Conservation (phyloP, 805 yeast genomes). For the Candida coquimbonensis region DNA sequence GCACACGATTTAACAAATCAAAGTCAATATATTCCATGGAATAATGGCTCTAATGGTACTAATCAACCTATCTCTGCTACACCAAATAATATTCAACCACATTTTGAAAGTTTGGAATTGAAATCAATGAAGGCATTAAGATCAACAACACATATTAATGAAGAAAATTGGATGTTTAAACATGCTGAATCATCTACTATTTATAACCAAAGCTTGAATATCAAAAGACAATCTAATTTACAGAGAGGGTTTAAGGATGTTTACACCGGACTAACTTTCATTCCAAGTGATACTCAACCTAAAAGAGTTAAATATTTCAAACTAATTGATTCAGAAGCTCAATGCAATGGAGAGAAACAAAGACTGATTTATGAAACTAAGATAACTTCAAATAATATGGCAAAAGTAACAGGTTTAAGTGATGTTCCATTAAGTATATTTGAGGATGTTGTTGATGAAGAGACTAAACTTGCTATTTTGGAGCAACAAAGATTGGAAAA, state of each 20-base stretch:
- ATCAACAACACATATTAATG: slow-evolving; percentile 31
- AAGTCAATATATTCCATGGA: slow-evolving; percentile 50
- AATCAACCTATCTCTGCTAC: slow-evolving; percentile 21
- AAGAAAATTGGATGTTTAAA: slow-evolving; percentile 78
- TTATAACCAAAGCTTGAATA: slow-evolving; percentile 56
- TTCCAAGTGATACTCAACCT: slow-evolving; percentile 75
- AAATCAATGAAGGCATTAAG: slow-evolving; percentile 19
- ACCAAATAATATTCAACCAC: slow-evolving; percentile 5
- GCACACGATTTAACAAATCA: slow-evolving; percentile 46
- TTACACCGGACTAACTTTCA: slow-evolving; percentile 76
- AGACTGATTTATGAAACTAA: slow-evolving; percentile 42
- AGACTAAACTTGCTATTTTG: slow-evolving; percentile 50
- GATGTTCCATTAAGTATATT: slow-evolving; percentile 54
- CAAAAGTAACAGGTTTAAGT: slow-evolving; percentile 56
- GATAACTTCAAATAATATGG: slow-evolving; percentile 38
- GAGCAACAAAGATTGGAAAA: slow-evolving; percentile 41
- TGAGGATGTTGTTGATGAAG: slow-evolving; percentile 50
- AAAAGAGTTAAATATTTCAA: slow-evolving; percentile 22
- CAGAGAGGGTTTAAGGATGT: slow-evolving; percentile 66
- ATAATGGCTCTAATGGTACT: slow-evolving; percentile 36
- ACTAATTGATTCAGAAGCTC: slow-evolving; percentile 22
- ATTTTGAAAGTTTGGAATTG: slow-evolving; percentile 17
- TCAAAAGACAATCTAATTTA: slow-evolving; percentile 44
- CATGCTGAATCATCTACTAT: slow-evolving; percentile 74
- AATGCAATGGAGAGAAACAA: slow-evolving; percentile 21